phyloP scores from a whole-genome alignment of 257 asterid species.

The Leptodermis oblonga region DNA sequence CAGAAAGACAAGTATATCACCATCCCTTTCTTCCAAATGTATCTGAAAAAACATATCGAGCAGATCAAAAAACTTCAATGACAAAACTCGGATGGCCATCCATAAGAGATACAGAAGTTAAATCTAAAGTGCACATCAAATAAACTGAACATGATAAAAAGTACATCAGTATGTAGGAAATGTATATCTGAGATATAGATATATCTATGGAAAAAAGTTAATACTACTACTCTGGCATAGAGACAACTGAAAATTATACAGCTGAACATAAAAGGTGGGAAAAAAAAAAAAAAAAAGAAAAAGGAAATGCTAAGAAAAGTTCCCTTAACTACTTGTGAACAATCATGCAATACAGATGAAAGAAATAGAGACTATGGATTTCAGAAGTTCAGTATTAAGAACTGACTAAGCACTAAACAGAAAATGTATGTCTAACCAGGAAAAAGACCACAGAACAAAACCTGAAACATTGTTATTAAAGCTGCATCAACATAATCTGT shows the following conservation, averaged over 20 bases:
- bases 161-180: neutral
- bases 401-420: neutral
- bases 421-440: neutral
- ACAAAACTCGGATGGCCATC: constrained; percentile 2
- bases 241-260: neutral
- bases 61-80: constrained; percentile 6
- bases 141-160: neutral
- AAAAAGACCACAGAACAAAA: constrained; percentile 18
- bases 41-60: constrained; percentile 43
- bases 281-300: neutral
- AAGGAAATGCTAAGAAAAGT: neutral
- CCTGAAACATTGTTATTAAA: constrained; percentile 93
- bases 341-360: neutral
- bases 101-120: neutral
- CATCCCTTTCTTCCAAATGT: constrained; percentile 84
- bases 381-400: neutral
- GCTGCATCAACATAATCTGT: constrained; percentile 91
- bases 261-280: neutral
- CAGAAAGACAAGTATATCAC: constrained; percentile 91
- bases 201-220: neutral
- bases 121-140: neutral
- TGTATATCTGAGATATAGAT: neutral
- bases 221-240: neutral
- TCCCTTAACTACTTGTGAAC: neutral
- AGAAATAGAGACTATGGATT: neutral